These are phyloP conservation scores for Trichoderma reesei DNA, from an alignment of 495 filamentous ascomycete species.

Conservation along the genomic window DNA sequence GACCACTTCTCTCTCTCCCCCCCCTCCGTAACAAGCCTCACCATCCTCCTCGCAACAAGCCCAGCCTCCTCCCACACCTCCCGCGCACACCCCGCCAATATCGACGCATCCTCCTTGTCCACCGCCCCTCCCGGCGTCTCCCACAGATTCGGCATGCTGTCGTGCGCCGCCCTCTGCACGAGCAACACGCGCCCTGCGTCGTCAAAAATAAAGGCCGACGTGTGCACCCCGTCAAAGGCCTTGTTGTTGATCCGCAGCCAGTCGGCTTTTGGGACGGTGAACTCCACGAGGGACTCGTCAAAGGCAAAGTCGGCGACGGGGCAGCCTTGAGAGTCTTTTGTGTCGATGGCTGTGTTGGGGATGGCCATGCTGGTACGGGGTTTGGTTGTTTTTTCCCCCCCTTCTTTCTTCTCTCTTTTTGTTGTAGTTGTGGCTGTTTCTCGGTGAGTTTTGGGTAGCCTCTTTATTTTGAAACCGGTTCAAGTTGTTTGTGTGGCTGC, in stretches of 20 bases:
- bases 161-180: constrained; percentile 41
- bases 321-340: background rate
- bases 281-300: constrained; percentile 5
- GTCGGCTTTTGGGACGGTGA: background rate
- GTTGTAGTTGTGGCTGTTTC: too few relatives aligned
- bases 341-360: background rate
- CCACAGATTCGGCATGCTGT: constrained; percentile 41
- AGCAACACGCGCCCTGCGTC: constrained; percentile 29
- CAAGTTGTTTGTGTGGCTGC: too few relatives aligned
- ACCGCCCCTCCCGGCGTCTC: constrained; percentile 48
- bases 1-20: constrained; percentile 11
- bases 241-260: constrained; percentile 13
- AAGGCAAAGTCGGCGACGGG: constrained; percentile 7
- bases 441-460: too few relatives aligned
- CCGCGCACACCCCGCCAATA: constrained; percentile 38
- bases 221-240: constrained; percentile 14
- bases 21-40: constrained; percentile 25
- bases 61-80: constrained; percentile 51
- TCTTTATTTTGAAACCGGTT: too few relatives aligned
- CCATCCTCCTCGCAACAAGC: constrained; percentile 28
- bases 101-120: constrained; percentile 37
- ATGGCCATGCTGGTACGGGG: background rate
- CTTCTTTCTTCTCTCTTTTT: background rate
- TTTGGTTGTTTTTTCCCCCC: background rate
- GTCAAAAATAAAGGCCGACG: constrained; percentile 32